phyloP scores from a whole-genome alignment of 2,329 filamentous ascomycete genomes.

The Lomentospora prolificans region DNA sequence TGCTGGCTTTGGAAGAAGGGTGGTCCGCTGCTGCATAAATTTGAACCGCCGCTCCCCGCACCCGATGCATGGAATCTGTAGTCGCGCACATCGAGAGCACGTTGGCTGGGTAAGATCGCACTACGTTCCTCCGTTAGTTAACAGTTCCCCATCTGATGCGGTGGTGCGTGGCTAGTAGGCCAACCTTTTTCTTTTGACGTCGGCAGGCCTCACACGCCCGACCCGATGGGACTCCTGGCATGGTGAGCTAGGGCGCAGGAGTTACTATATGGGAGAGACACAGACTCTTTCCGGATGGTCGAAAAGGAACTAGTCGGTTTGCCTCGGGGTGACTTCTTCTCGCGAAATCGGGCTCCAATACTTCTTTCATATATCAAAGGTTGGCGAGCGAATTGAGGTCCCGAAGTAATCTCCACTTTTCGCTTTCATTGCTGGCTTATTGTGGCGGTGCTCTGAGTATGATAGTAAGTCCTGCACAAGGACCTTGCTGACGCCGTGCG shows the following conservation, averaged over 20 bases:
- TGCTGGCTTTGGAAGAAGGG: neutral
- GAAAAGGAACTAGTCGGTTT: neutral
- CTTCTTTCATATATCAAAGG: too few species aligned
- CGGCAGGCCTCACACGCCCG: slow-evolving; percentile 40
- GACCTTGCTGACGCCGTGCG: neutral
- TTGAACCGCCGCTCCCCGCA: slow-evolving; percentile 37
- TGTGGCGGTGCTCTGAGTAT: neutral
- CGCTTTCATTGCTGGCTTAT: too few species aligned
- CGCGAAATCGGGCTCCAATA: neutral
- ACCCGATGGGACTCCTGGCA: slow-evolving; percentile 42
- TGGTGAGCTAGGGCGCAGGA: too few species aligned
- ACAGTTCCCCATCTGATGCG: neutral
- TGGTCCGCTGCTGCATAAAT: slow-evolving; percentile 28
- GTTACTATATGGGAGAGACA: neutral
- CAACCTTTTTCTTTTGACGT: slow-evolving; percentile 43
- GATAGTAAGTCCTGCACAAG: neutral
- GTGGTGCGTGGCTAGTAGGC: neutral
- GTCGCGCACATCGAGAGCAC: slow-evolving; percentile 35
- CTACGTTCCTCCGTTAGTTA: slow-evolving; percentile 20
- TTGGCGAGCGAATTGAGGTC: too few species aligned
- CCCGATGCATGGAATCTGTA: slow-evolving; percentile 33
- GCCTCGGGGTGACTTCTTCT: neutral
- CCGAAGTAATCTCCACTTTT: too few species aligned
- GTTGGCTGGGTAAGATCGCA: slow-evolving; percentile 33
- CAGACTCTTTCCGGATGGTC: neutral